Evolutionary conservation across 352 stramenopile species (phyloP).

Genomic region (Pythium myriotylum): DNA sequence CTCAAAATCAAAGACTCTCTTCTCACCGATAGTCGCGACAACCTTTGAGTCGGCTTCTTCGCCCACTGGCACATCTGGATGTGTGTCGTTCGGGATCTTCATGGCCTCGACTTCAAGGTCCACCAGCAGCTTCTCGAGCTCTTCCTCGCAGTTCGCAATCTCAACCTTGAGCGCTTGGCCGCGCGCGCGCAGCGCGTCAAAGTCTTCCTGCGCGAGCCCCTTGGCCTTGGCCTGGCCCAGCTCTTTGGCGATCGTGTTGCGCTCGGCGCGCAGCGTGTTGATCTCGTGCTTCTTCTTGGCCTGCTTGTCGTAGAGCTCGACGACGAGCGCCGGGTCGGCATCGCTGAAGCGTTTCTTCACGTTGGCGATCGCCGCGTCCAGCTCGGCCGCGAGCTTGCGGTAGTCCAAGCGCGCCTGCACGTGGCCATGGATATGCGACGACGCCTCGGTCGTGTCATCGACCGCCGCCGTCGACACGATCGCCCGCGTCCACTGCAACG

Average conservation of each 20-base stretch:
- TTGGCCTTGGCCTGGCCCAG: constrained; percentile 52
- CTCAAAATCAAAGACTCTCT: constrained; percentile 58
- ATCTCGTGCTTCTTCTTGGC: constrained; percentile 50
- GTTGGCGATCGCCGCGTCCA: constrained; percentile 59
- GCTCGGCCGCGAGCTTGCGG: constrained; percentile 63
- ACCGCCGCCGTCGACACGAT: constrained; percentile 33
- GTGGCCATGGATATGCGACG: constrained; percentile 51
- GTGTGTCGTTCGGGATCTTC: constrained; percentile 79
- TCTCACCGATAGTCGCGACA: constrained; percentile 53
- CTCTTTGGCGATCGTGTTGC: constrained; percentile 70
- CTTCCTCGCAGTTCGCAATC: constrained; percentile 44
- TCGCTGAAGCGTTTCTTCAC: constrained; percentile 69
- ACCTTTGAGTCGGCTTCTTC: constrained; percentile 59
- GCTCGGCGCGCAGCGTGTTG: constrained; percentile 65
- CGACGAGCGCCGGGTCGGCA: constrained; percentile 63
- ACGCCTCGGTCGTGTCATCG: constrained; percentile 28
- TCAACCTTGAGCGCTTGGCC: constrained; percentile 61
- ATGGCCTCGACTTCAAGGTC: constrained; percentile 68
- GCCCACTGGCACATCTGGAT: constrained; percentile 67
- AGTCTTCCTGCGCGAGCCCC: constrained; percentile 29
- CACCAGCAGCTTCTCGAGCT: constrained; percentile 45
- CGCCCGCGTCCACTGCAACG: constrained; percentile 8
- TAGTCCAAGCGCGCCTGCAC: constrained; percentile 79
- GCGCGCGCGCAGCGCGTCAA: constrained; percentile 42
- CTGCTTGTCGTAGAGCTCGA: constrained; percentile 65